phyloP scores from a whole-genome alignment of 163 green algal genomes.

The Volvox carteri region DNA sequence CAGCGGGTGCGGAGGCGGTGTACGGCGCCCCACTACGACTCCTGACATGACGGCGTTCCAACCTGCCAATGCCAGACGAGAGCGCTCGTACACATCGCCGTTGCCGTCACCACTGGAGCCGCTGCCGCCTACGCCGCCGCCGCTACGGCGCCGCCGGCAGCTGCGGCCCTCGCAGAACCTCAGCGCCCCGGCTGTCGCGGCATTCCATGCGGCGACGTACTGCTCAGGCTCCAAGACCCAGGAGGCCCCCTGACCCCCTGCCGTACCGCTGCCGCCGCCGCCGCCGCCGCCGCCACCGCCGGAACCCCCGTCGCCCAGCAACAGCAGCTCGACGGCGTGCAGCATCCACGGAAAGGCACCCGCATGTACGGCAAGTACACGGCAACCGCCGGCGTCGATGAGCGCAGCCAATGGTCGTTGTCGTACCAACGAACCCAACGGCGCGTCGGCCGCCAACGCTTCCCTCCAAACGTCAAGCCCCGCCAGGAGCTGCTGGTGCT shows the following conservation, averaged over 20 bases:
- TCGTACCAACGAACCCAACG: neutral
- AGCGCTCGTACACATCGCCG: neutral
- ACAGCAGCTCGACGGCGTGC: neutral
- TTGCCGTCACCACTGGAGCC: neutral
- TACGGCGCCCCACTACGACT: too few species aligned
- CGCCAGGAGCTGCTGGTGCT: neutral
- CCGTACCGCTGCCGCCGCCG: neutral
- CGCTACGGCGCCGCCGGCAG: neutral
- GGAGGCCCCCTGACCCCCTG: neutral
- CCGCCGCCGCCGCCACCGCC: neutral
- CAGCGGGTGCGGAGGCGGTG: too few species aligned
- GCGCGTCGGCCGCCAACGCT: neutral
- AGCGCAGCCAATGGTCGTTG: conserved; percentile 14
- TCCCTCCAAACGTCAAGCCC: conserved; percentile 14
- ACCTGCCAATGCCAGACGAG: conserved; percentile 19
- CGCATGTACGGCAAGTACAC: conserved; percentile 36
- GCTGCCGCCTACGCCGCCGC: neutral
- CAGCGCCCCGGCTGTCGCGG: neutral
- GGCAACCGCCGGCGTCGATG: conserved; percentile 13
- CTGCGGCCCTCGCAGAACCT: neutral
- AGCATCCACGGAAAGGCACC: conserved; percentile 51
- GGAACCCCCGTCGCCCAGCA: neutral
- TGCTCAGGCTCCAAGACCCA: neutral
- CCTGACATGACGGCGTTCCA: too few species aligned
- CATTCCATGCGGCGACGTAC: conserved; percentile 46